Conservation (phyloP, 768 basidiomycete species). For the Asterophora parasitica region DNA sequence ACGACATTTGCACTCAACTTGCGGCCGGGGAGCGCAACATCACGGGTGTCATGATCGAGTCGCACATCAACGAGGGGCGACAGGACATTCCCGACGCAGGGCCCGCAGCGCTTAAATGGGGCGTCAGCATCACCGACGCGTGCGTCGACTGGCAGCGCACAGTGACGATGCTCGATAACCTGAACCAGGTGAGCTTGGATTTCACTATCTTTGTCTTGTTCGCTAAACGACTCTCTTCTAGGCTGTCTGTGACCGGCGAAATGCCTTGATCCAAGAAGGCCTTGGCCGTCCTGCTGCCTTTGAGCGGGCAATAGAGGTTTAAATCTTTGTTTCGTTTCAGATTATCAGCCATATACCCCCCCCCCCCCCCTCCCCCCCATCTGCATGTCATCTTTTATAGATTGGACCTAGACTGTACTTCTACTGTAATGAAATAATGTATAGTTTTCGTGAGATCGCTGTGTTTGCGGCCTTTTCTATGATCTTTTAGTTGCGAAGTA, state of each 20-base stretch:
- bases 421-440: too few relatives aligned
- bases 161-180: constrained; percentile 65
- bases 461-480: too few relatives aligned
- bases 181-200: constrained; percentile 54
- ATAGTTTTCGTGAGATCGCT: too few relatives aligned
- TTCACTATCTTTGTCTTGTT: too few relatives aligned
- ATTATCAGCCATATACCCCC: too few relatives aligned
- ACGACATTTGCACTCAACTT: constrained; percentile 71
- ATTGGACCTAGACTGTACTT: too few relatives aligned
- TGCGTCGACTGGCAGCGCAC: constrained; percentile 87
- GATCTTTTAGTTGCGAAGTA: too few relatives aligned
- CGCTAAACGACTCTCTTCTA: too few relatives aligned
- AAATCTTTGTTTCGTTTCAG: too few relatives aligned
- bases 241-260: constrained; percentile 45
- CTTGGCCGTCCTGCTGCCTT: constrained; percentile 33
- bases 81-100: constrained; percentile 84
- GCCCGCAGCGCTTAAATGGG: constrained; percentile 63
- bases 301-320: constrained; percentile 17
- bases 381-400: too few relatives aligned
- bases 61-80: constrained; percentile 84
- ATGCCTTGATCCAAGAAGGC: constrained; percentile 34
- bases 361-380: too few relatives aligned
- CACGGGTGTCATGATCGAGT: constrained; percentile 97
- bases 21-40: constrained; percentile 62
- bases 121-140: constrained; percentile 88